Percentiles rank a stretch among this genome's conserved stretches.
Evolutionary conservation across 805 yeast species (phyloP).

Genomic region (Priceomyces medius): DNA sequence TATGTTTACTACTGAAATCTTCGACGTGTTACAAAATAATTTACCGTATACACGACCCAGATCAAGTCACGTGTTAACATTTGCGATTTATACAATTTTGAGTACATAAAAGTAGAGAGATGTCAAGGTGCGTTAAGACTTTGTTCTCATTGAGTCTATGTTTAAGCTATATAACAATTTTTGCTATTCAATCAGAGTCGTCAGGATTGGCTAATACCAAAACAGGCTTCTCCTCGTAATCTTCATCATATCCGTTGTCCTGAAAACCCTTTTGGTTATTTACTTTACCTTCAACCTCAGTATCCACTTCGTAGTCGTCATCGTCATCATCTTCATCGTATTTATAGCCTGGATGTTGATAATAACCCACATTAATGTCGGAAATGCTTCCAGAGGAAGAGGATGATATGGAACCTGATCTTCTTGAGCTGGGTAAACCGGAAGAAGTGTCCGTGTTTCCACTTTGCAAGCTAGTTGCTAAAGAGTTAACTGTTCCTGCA

Average conservation of each 20-base stretch:
- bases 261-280: neutral
- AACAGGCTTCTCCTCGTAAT: constrained; percentile 38
- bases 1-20: constrained; percentile 1
- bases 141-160: too few species aligned
- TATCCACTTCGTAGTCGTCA: constrained; percentile 14
- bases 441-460: constrained; percentile 14
- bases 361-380: constrained; percentile 27
- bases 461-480: constrained; percentile 17
- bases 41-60: neutral
- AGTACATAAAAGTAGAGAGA: too few species aligned
- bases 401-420: constrained; percentile 22
- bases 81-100: too few species aligned
- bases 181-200: too few species aligned
- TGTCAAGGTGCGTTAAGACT: too few species aligned
- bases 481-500: constrained; percentile 29
- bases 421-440: constrained; percentile 14
- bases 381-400: constrained; percentile 32
- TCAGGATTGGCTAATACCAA: constrained; percentile 62
- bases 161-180: too few species aligned
- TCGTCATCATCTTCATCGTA: constrained; percentile 25
- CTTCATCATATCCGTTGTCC: constrained; percentile 22
- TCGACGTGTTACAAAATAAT: constrained; percentile 1
- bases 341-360: constrained; percentile 42
- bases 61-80: neutral
- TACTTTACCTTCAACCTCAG: constrained; percentile 1